Base-by-base conservation (phyloP, 23 red algal genomes). In the Gracilaria caudata region DNA sequence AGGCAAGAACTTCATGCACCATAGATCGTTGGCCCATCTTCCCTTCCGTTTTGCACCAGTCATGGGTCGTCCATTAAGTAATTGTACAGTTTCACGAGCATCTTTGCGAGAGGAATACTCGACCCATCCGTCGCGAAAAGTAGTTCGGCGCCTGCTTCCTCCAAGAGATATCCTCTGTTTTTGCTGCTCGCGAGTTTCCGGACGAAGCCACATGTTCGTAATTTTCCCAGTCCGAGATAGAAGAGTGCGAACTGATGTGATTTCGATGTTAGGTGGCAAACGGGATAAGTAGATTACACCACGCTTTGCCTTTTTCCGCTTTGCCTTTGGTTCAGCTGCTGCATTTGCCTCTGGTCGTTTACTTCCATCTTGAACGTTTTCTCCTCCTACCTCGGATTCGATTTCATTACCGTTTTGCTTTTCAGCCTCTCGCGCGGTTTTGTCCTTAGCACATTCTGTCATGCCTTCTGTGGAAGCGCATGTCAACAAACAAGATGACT, bases 221-320 rank as follows among this genome's bases (percentile, higher is more conserved):
- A 94, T 72, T 7, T 35, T 56, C 26, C 83, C 92, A 10, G 49
- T 56, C 7, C 60, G 78, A 38, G 77, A 78, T 14, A 94, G 73
- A 37, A 94, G 55, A n/a, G 23, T 40, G 38, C 92, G 92, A 28
- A 94, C 53, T 13, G 77, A 32, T n/a, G 37, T 64, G 17, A 81
- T 47, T 30, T 89, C 80, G 33, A 94, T 65, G 12, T 56, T 68
- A 10, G 92, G 92, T 13, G 92, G 92, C 12, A 94, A 68, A 19
- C 92, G 92, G 21, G 84, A 89, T 35, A 94, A 24, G 53, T 94
- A 94, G 21, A 94, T 70, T 26, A 94, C 81, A 19, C 92, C 92
- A 17, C 77, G 53, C 68, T 49, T 73, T 35, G 51, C 79, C 12
- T 70, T 59, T 32, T 73, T 49, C 43, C 2, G 17, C 13, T 61